Evolutionary conservation across 169 alveolate genomes (phyloP), one percentile per base, ranked within the genome.

Genomic region (Eimeria nieschulzi): DNA sequence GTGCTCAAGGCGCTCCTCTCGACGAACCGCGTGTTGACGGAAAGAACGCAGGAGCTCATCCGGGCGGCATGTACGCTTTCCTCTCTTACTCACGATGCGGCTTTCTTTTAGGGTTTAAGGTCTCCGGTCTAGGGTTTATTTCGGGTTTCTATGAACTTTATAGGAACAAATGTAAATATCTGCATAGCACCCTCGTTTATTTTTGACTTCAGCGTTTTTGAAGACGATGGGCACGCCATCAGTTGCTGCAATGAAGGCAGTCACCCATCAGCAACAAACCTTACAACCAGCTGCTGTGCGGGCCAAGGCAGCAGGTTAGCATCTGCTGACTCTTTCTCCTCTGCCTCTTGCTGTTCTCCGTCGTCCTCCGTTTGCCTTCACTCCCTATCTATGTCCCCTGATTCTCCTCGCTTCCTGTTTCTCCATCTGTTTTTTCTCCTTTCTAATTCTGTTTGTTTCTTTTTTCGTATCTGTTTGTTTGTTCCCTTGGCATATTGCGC

Each of bases 151-250:
- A 33, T 33, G 46, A 33, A 3, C 46, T 0, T 33, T 33, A 3
- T 33, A 33, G 46, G 3, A 33, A 3, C 46, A 33, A 3, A 33
- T 33, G 46, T 33, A 33, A 33, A 33, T 33, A 33, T 33, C 46
- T 33, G 46, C 46, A 33, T 33, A 33, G 46, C 46, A 33, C 46
- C 46, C 6, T 33, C 46, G 46, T 33, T 33, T 33, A 33, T 33
- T 33, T 33, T 33, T 33, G 46, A 1, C 53, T 63, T 6, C 78
- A 63, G 90, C 90, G 23, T 79, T 25, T 26, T 17, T 79, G 72
- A 79, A 79, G 87, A 56, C 75, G 39, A 79, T 59, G 75, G 87
- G 87, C 13, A 79, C 87, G 72, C 87, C 87, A 54, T 79, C 87
- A 7, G 64, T 56, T 7, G 87, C 87, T 23, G 87, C 87, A 15